Evolutionary conservation across 2,329 filamentous ascomycete genomes (phyloP).

Genomic region (Colletotrichum endophyticum): DNA sequence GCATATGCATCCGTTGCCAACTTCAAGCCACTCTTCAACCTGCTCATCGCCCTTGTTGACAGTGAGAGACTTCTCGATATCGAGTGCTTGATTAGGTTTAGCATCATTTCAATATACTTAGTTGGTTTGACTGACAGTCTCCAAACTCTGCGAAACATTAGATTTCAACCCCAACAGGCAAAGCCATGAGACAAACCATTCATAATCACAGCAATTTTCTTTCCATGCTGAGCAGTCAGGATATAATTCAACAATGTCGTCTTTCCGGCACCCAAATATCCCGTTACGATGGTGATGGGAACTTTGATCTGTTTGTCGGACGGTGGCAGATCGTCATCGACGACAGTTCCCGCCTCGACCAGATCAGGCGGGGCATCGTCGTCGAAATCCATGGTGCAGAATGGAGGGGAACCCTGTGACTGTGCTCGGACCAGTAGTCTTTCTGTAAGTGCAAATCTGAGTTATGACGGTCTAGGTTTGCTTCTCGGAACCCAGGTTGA

Average conservation of each 20-base stretch:
- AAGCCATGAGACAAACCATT: constrained; percentile 64
- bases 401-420: constrained; percentile 15
- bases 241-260: constrained; percentile 97
- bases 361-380: constrained; percentile 73
- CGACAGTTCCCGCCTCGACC: constrained; percentile 48
- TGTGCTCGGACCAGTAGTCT: constrained; percentile 10
- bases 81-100: constrained; percentile 65
- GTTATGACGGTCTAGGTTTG: neutral
- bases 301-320: constrained; percentile 66
- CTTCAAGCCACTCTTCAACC: constrained; percentile 92
- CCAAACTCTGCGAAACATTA: constrained; percentile 71
- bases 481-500: neutral
- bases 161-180: neutral
- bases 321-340: constrained; percentile 41
- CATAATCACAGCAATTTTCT: constrained; percentile 97
- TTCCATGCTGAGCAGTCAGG: constrained; percentile 90
- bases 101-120: neutral
- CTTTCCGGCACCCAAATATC: constrained; percentile 94
- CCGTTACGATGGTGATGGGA: constrained; percentile 85
- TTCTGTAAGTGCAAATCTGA: neutral
- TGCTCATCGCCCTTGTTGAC: constrained; percentile 83
- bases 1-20: constrained; percentile 96
- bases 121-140: constrained; percentile 63
- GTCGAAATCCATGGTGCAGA: constrained; percentile 61
- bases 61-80: constrained; percentile 95